These are phyloP conservation scores for Trichoderma asperellum DNA, from an alignment of 2,329 filamentous ascomycete genomes.

Conservation along the genomic window DNA sequence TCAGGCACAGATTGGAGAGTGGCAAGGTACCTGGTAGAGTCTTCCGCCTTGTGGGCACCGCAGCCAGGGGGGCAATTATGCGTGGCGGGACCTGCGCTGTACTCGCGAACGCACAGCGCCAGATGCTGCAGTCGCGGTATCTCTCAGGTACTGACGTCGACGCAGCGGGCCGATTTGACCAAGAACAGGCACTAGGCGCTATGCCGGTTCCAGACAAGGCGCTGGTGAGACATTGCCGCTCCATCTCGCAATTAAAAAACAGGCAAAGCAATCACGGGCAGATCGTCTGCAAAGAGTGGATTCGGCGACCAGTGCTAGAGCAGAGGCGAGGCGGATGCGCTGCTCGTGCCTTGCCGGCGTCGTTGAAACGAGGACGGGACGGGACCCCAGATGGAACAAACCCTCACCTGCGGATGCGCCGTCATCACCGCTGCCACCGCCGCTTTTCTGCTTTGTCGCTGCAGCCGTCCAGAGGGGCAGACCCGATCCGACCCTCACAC, in stretches of 20 bases:
- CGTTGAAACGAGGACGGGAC: constrained; percentile 1
- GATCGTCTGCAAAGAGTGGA: constrained; percentile 24
- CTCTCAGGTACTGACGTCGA: background rate
- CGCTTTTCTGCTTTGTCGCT: background rate
- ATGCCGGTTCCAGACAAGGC: constrained; percentile 12
- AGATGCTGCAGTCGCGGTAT: background rate
- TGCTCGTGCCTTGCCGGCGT: background rate
- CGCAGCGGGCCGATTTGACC: background rate
- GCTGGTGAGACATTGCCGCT: constrained; percentile 12
- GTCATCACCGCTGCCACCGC: constrained; percentile 3
- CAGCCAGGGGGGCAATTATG: background rate
- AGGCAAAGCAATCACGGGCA: constrained; percentile 17
- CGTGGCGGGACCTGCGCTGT: background rate
- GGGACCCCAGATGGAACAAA: constrained; percentile 23
- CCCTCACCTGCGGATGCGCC: constrained; percentile 16
- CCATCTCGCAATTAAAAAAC: constrained; percentile 25
- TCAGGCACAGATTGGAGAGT: constrained; percentile 8
- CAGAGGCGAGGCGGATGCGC: background rate
- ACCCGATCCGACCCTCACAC: background rate
- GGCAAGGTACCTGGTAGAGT: background rate
- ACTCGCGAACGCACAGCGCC: background rate
- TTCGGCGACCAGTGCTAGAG: constrained; percentile 7
- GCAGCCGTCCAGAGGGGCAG: background rate
- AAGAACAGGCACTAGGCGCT: background rate
- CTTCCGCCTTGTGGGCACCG: constrained; percentile 23